These are phyloP conservation scores for Byssochlamys sp. DNA, from an alignment of 2,329 filamentous ascomycete species.

Conservation along the genomic window DNA sequence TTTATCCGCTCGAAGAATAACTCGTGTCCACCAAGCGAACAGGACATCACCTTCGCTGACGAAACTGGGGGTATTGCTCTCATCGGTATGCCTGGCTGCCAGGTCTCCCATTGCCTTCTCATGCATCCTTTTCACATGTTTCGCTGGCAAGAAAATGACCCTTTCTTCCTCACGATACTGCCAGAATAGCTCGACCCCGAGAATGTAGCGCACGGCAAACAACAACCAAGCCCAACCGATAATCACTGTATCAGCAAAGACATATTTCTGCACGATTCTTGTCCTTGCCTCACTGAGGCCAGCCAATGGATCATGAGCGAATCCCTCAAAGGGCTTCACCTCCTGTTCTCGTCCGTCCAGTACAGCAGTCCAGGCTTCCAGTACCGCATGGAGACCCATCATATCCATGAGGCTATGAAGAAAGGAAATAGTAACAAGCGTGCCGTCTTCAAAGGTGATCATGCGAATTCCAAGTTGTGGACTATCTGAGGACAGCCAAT, in stretches of 20 bases:
- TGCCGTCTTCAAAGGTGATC: constrained; percentile 42
- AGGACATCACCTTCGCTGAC: constrained; percentile 42
- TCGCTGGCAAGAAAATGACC: constrained; percentile 32
- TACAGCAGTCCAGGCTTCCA: constrained; percentile 40
- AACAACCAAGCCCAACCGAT: constrained; percentile 2
- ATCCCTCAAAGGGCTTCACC: constrained; percentile 28
- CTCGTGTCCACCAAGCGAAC: constrained; percentile 32
- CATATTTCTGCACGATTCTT: background rate
- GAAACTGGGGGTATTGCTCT: constrained; percentile 19
- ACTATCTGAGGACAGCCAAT: constrained; percentile 34
- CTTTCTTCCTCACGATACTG: constrained; percentile 28
- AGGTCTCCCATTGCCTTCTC: constrained; percentile 6
- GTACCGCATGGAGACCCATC: constrained; percentile 34
- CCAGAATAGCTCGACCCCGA: constrained; percentile 19
- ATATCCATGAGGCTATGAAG: constrained; percentile 43
- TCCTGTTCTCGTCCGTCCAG: constrained; percentile 36
- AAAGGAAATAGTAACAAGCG: constrained; percentile 39
- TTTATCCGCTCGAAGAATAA: constrained; percentile 15
- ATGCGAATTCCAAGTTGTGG: constrained; percentile 43
- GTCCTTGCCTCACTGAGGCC: constrained; percentile 10
- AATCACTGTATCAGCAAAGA: background rate
- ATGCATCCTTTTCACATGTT: constrained; percentile 21
- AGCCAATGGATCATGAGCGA: constrained; percentile 28
- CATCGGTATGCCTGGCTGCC: constrained; percentile 3
- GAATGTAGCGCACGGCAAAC: constrained; percentile 28